Conservation (phyloP, 805 yeast species). For the Scheffersomyces coipomensis region DNA sequence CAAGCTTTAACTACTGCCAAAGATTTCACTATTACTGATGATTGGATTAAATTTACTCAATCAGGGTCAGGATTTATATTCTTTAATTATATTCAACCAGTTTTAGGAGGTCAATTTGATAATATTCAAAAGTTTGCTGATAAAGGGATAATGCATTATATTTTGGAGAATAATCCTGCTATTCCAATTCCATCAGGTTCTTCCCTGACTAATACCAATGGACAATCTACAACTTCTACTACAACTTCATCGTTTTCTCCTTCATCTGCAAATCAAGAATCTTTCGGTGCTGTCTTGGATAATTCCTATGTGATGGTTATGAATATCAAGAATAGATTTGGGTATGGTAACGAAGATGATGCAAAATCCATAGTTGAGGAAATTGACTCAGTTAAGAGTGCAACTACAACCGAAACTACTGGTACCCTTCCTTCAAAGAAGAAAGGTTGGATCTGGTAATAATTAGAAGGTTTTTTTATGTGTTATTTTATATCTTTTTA, state of each 20-base stretch:
- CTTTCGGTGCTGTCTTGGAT: slow-evolving; percentile 1
- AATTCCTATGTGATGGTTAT: slow-evolving; percentile 10
- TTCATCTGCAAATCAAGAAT: slow-evolving; percentile 1
- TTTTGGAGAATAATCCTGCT: background rate
- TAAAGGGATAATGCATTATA: background rate
- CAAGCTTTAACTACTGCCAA: slow-evolving; percentile 1
- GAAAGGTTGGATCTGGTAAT: slow-evolving; percentile 23
- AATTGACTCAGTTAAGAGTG: slow-evolving; percentile 45
- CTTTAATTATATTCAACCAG: slow-evolving; percentile 28
- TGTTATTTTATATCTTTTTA: background rate
- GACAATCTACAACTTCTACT: too few species aligned
- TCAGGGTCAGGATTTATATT: slow-evolving; percentile 34
- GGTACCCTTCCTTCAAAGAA: slow-evolving; percentile 1
- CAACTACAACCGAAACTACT: slow-evolving; percentile 3
- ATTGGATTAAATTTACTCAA: slow-evolving; percentile 27
- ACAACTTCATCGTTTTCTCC: too few species aligned
- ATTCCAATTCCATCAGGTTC: background rate
- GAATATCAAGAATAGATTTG: slow-evolving; percentile 7
- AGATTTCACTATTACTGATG: slow-evolving; percentile 13
- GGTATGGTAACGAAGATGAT: slow-evolving; percentile 1
- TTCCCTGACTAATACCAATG: too few species aligned
- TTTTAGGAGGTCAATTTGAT: background rate
- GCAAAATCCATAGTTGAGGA: slow-evolving; percentile 21
- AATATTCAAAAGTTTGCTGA: background rate
- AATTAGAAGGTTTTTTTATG: background rate